Conservation (phyloP, 805 yeast genomes). For the Scheffersomyces amazonensis region DNA sequence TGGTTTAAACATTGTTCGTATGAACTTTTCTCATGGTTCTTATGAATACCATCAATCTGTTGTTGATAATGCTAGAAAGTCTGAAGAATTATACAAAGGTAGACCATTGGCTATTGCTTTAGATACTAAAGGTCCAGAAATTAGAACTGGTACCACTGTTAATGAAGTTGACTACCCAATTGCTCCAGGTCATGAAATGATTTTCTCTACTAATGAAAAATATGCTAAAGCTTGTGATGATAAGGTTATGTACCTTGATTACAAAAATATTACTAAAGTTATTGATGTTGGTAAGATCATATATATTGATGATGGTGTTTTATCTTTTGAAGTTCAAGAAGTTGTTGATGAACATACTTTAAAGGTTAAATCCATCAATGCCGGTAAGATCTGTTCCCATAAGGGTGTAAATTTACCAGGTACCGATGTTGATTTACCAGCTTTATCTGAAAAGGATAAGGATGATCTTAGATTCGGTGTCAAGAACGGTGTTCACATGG, state of each 20-base stretch:
- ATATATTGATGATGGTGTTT: constrained; percentile 96
- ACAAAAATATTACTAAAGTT: constrained; percentile 94
- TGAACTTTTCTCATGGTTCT: constrained; percentile 99
- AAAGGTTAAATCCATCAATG: constrained; percentile 85
- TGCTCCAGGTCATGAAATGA: constrained; percentile 83
- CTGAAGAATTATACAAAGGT: constrained; percentile 86
- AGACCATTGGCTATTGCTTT: constrained; percentile 98
- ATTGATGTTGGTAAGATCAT: constrained; percentile 84
- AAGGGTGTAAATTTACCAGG: constrained; percentile 99
- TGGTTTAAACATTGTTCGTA: constrained; percentile 95
- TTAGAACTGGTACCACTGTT: constrained; percentile 94
- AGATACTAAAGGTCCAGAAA: constrained; percentile 99
- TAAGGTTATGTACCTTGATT: constrained; percentile 85
- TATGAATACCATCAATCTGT: constrained; percentile 97
- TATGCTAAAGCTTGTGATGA: constrained; percentile 73
- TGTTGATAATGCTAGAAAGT: constrained; percentile 92
- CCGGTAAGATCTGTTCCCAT: constrained; percentile 94
- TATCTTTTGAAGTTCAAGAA: constrained; percentile 89
- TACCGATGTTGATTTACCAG: constrained; percentile 98
- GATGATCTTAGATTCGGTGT: constrained; percentile 93
- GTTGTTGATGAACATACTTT: constrained; percentile 76
- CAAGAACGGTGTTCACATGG: constrained; percentile 96
- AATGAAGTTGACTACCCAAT: constrained; percentile 82
- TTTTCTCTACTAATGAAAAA: constrained; percentile 84
- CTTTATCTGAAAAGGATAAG: constrained; percentile 94